Percentiles rank a stretch among this genome's conserved stretches.
These are phyloP conservation scores for Colletotrichum sp. DNA, from an alignment of 2,329 filamentous ascomycete species.

Conservation along the genomic window DNA sequence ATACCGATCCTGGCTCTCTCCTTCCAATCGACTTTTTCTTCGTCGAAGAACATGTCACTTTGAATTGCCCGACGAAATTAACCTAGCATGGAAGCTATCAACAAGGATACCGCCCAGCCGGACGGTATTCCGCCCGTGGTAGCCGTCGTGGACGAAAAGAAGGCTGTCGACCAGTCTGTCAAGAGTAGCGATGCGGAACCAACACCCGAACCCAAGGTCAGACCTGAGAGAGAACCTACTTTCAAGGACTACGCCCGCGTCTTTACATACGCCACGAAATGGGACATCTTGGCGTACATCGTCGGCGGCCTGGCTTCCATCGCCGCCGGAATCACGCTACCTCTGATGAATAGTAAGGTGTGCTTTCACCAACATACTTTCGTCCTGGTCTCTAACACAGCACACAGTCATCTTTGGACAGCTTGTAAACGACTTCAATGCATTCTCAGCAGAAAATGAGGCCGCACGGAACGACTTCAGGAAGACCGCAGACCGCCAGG, in stretches of 20 bases:
- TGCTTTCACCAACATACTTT: constrained; percentile 32
- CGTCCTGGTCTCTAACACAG: constrained; percentile 42
- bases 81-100: neutral
- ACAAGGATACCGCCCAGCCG: neutral
- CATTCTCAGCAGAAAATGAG: constrained; percentile 39
- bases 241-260: constrained; percentile 55
- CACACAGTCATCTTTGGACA: constrained; percentile 30
- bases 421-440: constrained; percentile 54
- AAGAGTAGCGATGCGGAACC: constrained; percentile 28
- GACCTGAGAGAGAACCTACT: constrained; percentile 48
- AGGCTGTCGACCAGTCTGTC: neutral
- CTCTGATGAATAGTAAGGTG: constrained; percentile 58
- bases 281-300: constrained; percentile 55
- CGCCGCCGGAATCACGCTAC: constrained; percentile 59
- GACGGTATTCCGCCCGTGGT: neutral
- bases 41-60: neutral
- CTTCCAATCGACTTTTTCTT: neutral
- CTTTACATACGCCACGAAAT: constrained; percentile 58
- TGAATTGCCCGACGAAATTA: neutral
- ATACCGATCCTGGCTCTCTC: neutral
- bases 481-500: constrained; percentile 44
- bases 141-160: neutral
- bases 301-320: constrained; percentile 52
- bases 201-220: constrained; percentile 35
- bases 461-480: constrained; percentile 43